A percentile compares a stretch with the other conserved stretches of the same genome.
Conservation (phyloP, 352 stramenopile genomes). For the Pythium guiyangense region DNA sequence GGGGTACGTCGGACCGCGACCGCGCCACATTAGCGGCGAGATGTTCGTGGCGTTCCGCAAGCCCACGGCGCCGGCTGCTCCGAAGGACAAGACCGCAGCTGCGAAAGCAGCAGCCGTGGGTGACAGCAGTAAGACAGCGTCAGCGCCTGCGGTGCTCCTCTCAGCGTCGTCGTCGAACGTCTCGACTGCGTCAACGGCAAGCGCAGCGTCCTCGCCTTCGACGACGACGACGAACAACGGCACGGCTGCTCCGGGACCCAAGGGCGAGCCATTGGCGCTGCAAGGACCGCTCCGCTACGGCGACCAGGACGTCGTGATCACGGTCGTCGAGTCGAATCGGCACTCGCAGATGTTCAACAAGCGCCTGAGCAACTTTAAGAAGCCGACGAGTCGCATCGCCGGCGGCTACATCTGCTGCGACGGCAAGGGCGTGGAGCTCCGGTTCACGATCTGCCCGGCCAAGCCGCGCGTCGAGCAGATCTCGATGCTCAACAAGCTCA, state of each 20-base stretch:
- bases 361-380: constrained; percentile 84
- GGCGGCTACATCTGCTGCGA: constrained; percentile 87
- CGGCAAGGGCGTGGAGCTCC: constrained; percentile 69
- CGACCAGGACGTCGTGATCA: constrained; percentile 67
- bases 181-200: constrained; percentile 8
- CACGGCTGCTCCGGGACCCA: constrained; percentile 1
- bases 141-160: constrained; percentile 9
- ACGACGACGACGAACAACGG: neutral
- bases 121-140: constrained; percentile 6
- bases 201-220: constrained; percentile 8
- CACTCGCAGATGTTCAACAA: constrained; percentile 85
- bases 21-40: constrained; percentile 60
- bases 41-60: constrained; percentile 73
- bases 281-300: constrained; percentile 50
- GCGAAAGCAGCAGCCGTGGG: neutral
- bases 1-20: constrained; percentile 70
- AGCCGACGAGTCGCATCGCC: constrained; percentile 69
- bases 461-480: constrained; percentile 78
- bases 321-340: constrained; percentile 75
- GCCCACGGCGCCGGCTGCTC: neutral
- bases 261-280: neutral
- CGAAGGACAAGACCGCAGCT: neutral
- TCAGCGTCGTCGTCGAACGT: neutral
- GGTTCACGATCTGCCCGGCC: constrained; percentile 55
- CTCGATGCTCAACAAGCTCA: constrained; percentile 82